These are phyloP conservation scores for Paramarasmius palmivorus DNA, from an alignment of 1,284 basidiomycete genomes.

Conservation along the genomic window DNA sequence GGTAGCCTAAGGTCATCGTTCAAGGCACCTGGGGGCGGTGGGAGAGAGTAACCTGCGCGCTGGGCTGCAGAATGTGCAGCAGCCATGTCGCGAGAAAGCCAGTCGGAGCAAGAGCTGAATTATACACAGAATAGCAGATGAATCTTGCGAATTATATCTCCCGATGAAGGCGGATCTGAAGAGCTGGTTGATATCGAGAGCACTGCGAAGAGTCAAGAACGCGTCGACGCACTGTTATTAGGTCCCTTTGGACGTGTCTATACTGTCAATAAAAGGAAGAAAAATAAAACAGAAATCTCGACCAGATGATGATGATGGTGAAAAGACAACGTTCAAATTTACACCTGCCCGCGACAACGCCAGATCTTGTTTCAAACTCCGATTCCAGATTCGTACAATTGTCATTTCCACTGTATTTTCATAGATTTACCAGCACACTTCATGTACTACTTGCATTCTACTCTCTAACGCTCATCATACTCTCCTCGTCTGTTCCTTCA, in stretches of 20 bases:
- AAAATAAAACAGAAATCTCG: neutral
- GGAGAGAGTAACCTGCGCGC: constrained; percentile 36
- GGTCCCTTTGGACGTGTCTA: neutral
- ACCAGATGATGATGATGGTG: constrained; percentile 11
- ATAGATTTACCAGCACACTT: no score
- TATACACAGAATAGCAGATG: constrained; percentile 17
- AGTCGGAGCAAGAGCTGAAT: constrained; percentile 36
- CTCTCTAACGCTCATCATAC: neutral
- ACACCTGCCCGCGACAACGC: constrained; percentile 14
- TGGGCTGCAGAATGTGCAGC: constrained; percentile 41
- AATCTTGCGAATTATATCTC: constrained; percentile 8
- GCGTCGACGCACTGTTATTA: neutral
- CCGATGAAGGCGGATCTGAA: constrained; percentile 16
- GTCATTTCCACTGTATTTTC: no score
- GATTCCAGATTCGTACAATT: constrained; percentile 10
- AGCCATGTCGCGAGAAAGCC: constrained; percentile 33
- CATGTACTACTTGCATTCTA: no score
- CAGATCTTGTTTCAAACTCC: constrained; percentile 19
- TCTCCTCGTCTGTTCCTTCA: neutral
- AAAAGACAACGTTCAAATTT: constrained; percentile 16
- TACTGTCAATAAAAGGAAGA: neutral
- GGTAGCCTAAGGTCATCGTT: constrained; percentile 55
- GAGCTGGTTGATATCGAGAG: neutral
- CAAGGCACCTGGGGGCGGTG: constrained; percentile 32
- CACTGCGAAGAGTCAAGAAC: neutral